Conservation (phyloP, 2,329 filamentous ascomycete species). For the Aspergillus latus region DNA sequence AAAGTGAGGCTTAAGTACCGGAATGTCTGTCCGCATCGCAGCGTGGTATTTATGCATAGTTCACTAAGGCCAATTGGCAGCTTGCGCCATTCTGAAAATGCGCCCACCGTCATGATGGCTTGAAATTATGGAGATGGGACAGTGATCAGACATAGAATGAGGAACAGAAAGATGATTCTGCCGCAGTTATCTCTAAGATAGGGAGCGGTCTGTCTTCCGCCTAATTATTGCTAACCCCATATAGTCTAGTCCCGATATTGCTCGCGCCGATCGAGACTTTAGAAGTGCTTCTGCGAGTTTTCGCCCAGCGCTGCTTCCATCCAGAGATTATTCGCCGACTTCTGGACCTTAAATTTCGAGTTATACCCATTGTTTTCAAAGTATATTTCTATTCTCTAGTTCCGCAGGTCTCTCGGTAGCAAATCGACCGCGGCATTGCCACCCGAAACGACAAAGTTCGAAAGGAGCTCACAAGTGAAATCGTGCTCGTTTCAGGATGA, state of each 20-base stretch:
- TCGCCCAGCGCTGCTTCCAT: slow-evolving; percentile 27
- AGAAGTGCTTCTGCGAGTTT: slow-evolving; percentile 32
- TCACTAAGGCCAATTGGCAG: slow-evolving; percentile 79
- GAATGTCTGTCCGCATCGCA: slow-evolving; percentile 95
- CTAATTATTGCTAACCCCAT: slow-evolving; percentile 23
- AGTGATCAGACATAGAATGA: background rate
- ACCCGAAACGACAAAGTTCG: slow-evolving; percentile 1
- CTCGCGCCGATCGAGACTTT: slow-evolving; percentile 23
- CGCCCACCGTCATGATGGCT: slow-evolving; percentile 41
- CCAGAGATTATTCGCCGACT: slow-evolving; percentile 2
- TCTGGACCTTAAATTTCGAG: slow-evolving; percentile 7
- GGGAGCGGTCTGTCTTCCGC: slow-evolving; percentile 31
- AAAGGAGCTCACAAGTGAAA: slow-evolving; percentile 18
- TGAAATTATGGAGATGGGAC: background rate
- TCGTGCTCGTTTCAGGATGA: slow-evolving; percentile 59
- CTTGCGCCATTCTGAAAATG: slow-evolving; percentile 78
- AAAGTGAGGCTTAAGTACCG: slow-evolving; percentile 44
- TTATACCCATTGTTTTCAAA: slow-evolving; percentile 1
- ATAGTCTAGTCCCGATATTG: slow-evolving; percentile 11
- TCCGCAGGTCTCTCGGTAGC: background rate
- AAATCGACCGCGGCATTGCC: background rate
- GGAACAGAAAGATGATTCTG: slow-evolving; percentile 23
- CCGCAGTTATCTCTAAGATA: slow-evolving; percentile 10
- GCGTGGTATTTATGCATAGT: slow-evolving; percentile 88
- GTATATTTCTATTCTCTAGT: background rate